phyloP scores from a whole-genome alignment of 352 stramenopile species.

The Achlya hypogyna region DNA sequence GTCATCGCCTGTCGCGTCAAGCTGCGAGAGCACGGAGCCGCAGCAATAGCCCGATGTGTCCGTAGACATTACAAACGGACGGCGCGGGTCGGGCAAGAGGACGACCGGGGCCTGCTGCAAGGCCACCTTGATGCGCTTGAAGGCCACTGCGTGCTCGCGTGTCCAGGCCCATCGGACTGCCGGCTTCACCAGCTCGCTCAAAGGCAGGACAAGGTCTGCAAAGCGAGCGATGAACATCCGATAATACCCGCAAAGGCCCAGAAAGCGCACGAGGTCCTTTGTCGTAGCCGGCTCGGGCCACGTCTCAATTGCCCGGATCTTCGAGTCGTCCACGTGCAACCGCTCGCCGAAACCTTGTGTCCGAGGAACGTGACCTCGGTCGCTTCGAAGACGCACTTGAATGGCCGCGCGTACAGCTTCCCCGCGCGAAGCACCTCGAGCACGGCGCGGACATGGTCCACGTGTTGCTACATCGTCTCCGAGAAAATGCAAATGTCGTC shows the following conservation, averaged over 20 bases:
- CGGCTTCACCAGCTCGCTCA: constrained; percentile 20
- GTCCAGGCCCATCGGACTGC: constrained; percentile 17
- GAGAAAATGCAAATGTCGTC: constrained; percentile 17
- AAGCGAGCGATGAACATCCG: constrained; percentile 20
- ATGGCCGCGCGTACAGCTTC: neutral
- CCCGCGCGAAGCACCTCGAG: neutral
- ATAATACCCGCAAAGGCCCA: constrained; percentile 25
- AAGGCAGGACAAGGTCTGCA: constrained; percentile 18
- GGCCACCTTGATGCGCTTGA: constrained; percentile 19
- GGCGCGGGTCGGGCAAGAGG: constrained; percentile 20
- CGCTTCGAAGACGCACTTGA: constrained; percentile 14
- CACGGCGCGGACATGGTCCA: neutral
- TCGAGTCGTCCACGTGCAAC: constrained; percentile 7
- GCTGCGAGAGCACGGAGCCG: constrained; percentile 4
- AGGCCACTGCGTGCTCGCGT: constrained; percentile 7
- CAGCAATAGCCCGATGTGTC: constrained; percentile 25
- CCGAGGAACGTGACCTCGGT: constrained; percentile 11
- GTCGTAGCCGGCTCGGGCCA: constrained; percentile 5
- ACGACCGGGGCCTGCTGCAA: constrained; percentile 26
- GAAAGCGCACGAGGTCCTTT: constrained; percentile 21
- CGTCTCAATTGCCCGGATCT: constrained; percentile 11
- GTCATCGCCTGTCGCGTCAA: constrained; percentile 7
- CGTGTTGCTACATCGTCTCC: neutral
- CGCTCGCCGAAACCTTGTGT: constrained; percentile 12
- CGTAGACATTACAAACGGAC: constrained; percentile 27